phyloP scores from a whole-genome alignment of 129 eudicot genomes.

The Flaveria bidentis region DNA sequence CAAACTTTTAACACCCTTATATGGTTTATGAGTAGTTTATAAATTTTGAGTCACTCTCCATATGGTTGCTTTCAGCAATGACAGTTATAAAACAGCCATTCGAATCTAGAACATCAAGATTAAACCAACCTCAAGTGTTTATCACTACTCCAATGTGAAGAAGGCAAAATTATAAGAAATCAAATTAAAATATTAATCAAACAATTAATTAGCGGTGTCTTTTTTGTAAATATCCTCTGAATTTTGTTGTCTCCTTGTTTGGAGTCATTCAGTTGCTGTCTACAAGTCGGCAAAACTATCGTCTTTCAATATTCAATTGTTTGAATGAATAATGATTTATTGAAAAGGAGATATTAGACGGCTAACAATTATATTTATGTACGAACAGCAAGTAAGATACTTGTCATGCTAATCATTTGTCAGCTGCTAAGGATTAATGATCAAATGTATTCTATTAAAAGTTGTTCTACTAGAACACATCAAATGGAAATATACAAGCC shows the following conservation, averaged over 20 bases:
- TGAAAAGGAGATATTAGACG: neutral
- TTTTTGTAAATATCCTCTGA: neutral
- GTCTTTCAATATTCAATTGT: neutral
- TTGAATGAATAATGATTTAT: neutral
- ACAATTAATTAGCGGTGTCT: neutral
- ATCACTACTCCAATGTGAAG: constrained; percentile 15
- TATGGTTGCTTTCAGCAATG: neutral
- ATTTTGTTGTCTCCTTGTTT: constrained; percentile 7
- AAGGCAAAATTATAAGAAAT: constrained; percentile 3
- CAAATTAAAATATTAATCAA: neutral
- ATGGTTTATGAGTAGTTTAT: no score
- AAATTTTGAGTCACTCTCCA: neutral
- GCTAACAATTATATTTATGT: neutral
- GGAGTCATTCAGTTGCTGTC: constrained; percentile 6
- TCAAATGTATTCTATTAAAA: neutral
- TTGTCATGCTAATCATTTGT: neutral
- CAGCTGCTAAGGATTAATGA: neutral
- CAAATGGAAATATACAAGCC: neutral
- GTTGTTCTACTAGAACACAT: neutral
- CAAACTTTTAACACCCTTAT: no score
- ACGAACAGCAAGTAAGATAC: constrained; percentile 1
- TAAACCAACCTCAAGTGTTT: constrained; percentile 10
- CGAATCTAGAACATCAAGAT: neutral
- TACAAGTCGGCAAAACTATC: constrained; percentile 9
- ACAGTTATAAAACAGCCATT: neutral